Evolutionary conservation across 2,329 filamentous ascomycete species (phyloP), one percentile per base, ranked within the genome.

Genomic region (Neonectria coccinea): DNA sequence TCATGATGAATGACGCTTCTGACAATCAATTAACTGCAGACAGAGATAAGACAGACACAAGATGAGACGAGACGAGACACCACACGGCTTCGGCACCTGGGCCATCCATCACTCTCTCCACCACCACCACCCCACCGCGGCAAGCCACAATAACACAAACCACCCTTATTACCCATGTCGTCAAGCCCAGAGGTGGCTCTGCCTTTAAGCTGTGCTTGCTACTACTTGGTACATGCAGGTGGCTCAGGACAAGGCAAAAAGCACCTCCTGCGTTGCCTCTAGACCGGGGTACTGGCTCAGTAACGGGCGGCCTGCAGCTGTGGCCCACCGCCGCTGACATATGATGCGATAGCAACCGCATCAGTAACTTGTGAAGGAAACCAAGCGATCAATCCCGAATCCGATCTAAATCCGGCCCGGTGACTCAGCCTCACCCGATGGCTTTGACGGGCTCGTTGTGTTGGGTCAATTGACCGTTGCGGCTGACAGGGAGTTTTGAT

Each of bases 221-320:
- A 18, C 42, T 20, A 18, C 47, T 50, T 31, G 16, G 29, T 31
- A 50, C 27, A 29, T 50, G 14, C 33, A 51, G 45, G 14, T n/a
- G 18, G 44, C 22, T 18, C 45, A 33, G 18, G 36, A 53, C 20
- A 42, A 53, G 56, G 56, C 42, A 51, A 33, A 52, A 59, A 59
- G 56, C 56, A 59, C 39, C 50, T n/a, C 16, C 42, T 53, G 39
- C 48, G 20, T 54, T 42, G 57, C 57, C 48, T 54, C 57, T 51
- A 59, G 52, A 54, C 41, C 44, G 50, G 50, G 52, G 44, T 33
- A 44, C 41, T 44, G 56, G 56, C 48, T 59, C 57, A 59, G 25
- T 39, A 53, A 59, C 57, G 50, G 57, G 50, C 50, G 41, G 25
- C 57, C 57, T 59, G 57, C 57, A 59, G 48, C 50, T 18, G 41